Evolutionary conservation across 1,139 yeast species (phyloP).

Genomic region (Suhomyces atakaporum): DNA sequence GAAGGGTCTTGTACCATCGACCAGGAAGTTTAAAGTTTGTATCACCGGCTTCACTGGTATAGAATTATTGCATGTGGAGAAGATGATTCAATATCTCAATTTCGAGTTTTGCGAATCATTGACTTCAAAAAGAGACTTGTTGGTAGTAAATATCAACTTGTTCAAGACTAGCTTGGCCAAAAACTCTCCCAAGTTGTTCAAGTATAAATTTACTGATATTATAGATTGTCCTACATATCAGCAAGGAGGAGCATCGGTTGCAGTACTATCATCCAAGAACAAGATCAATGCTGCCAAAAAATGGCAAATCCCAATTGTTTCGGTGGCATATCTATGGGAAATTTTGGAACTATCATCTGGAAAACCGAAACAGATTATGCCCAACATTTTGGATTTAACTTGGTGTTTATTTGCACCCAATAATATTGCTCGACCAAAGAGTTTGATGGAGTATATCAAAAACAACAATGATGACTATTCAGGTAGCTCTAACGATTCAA

Average conservation of each 20-base stretch:
- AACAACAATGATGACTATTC: constrained; percentile 16
- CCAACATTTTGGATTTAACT: constrained; percentile 39
- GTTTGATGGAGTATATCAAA: constrained; percentile 37
- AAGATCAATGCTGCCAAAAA: constrained; percentile 58
- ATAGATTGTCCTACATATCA: constrained; percentile 39
- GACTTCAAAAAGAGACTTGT: constrained; percentile 57
- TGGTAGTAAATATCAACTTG: constrained; percentile 62
- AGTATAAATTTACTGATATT: constrained; percentile 37
- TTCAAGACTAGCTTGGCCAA: constrained; percentile 36
- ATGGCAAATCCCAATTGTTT: constrained; percentile 59
- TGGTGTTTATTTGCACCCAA: constrained; percentile 59
- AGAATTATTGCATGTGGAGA: constrained; percentile 73
- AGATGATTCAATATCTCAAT: constrained; percentile 57
- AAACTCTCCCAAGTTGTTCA: constrained; percentile 42
- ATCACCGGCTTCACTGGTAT: constrained; percentile 84
- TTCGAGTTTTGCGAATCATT: constrained; percentile 54
- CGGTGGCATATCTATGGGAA: constrained; percentile 56
- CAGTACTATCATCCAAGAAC: constrained; percentile 48
- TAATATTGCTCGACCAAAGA: constrained; percentile 23
- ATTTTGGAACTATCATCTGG: constrained; percentile 25
- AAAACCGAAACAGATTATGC: constrained; percentile 25
- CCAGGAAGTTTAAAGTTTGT: constrained; percentile 50
- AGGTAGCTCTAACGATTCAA: constrained; percentile 4
- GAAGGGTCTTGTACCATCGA: constrained; percentile 37
- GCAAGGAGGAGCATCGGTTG: constrained; percentile 33